Evolutionary conservation across 1,139 yeast genomes (phyloP), one percentile per base, ranked within the genome.

Genomic region (Debaryomycetaceae sp.): DNA sequence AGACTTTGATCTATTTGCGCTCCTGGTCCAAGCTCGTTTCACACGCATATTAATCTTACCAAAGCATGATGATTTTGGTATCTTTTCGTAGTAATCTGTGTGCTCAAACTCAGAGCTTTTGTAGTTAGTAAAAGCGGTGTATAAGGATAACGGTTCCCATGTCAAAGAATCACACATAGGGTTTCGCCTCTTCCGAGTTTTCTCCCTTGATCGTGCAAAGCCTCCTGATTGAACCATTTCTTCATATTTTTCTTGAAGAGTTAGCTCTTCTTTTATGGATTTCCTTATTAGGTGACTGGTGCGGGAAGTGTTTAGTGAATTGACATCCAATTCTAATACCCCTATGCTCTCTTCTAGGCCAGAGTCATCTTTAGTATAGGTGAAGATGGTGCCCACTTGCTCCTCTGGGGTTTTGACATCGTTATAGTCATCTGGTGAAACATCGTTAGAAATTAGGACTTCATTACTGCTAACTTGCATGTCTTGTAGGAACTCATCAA

Each of bases 31-130:
- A 2, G 76, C 76, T 14, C 72, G 50, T 39, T 63, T 65, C 23
- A 47, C 52, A 42, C 76, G 53, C 75, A 70, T 69, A 46, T 69
- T 70, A 41, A 71, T 63, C 40, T 58, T 62, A 4, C 76, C 76
- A 49, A 69, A 69, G 45, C 76, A 69, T 5, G 72, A 68, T 14
- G 53, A 45, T 7, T 24, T 36, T 0, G 75, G 74, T 11, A 66
- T 56, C 27, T 48, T 45, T 33, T 52, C 59, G 34, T 51, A 56
- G 45, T 63, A 65, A 38, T 59, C 59, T 9, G 65, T 59, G 49
- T 52, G 59, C 50, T 46, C 60, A 49, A 44, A 47, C 48, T 42
- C 52, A 17, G 54, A 56, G 14, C 62, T 56, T 38, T 63, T 65
- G 42, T 63, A 47, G 46, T 62, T 66, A 17, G 75, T 68, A 45